Base-by-base conservation (phyloP, 768 basidiomycete genomes). In the Ramaria rubella region DNA sequence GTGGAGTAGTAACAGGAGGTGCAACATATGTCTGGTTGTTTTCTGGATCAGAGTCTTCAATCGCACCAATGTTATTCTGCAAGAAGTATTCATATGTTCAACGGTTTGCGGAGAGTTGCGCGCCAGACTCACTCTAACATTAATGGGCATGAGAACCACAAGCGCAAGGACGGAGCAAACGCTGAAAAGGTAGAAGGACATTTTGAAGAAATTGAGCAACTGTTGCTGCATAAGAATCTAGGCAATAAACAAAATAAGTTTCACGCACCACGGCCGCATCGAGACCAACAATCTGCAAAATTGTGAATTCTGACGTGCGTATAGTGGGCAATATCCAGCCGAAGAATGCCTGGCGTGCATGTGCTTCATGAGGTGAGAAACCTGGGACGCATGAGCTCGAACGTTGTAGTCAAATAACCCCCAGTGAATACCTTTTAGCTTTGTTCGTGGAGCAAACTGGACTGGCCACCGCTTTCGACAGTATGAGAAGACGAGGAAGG, bases 261-360 rank as follows among this genome's bases (percentile, higher is more conserved):
- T 30, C 14, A 77, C 90, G 64, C 66, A 93, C 92, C 63, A 98
- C 96, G 2, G 93, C 94, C 40, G 95, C 95, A 69, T 99, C 95
- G 40, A 99, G 73, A 0, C 95, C 95, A 12, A 99, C 95, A 49
- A 96, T 95, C 69, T 97, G 94, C 2, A 99, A 76, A 3, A 99
- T 83, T 0, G 92, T 88, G 59, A 90, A 94, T 67, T 99, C 95
- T 44, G 90, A 94, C 0, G 87, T 93, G 57, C 80, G 75, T 42
- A 97, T 78, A 0, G 95, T 98, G 1, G 95, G 95, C 62, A 95
- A 71, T 52, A 99, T 89, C 95, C 96, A 99, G 24, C 93, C 93
- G 71, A 96, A 93, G 73, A 96, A 90, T 0, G 87, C 83, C 58
- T 81, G 78, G 63, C 90, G 87, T 2, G 84, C 83, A 65, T 94